These are phyloP conservation scores for Amauroascus verrucosus DNA, from an alignment of 2,329 filamentous ascomycete genomes.

Conservation along the genomic window DNA sequence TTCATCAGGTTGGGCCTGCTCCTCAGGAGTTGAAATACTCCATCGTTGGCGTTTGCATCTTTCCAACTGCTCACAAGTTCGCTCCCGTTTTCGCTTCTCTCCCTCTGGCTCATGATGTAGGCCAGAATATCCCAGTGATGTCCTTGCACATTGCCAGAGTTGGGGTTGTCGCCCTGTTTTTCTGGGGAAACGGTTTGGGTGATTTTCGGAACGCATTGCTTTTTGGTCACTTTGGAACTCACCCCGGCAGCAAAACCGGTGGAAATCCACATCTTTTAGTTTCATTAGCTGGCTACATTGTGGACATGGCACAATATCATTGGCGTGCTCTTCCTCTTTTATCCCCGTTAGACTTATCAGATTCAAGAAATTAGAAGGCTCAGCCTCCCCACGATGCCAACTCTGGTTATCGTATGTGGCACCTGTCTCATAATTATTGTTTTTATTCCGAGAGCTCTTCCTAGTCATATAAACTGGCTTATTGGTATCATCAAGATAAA, in stretches of 20 bases:
- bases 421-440: neutral
- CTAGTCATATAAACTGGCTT: neutral
- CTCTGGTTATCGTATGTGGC: neutral
- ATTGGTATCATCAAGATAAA: neutral
- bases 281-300: neutral
- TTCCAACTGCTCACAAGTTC: neutral
- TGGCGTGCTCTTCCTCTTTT: neutral
- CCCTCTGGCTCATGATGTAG: neutral
- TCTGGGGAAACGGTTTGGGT: neutral
- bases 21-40: neutral
- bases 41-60: neutral
- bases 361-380: neutral
- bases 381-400: neutral
- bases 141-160: neutral
- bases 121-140: neutral
- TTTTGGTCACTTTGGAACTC: neutral
- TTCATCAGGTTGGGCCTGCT: no score
- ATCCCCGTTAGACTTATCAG: neutral
- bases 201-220: neutral
- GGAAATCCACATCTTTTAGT: neutral
- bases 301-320: neutral
- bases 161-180: neutral
- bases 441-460: neutral
- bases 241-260: neutral
- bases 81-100: neutral